phyloP scores from a whole-genome alignment of 345 rosid species.

The Gossypium ekmanianum region DNA sequence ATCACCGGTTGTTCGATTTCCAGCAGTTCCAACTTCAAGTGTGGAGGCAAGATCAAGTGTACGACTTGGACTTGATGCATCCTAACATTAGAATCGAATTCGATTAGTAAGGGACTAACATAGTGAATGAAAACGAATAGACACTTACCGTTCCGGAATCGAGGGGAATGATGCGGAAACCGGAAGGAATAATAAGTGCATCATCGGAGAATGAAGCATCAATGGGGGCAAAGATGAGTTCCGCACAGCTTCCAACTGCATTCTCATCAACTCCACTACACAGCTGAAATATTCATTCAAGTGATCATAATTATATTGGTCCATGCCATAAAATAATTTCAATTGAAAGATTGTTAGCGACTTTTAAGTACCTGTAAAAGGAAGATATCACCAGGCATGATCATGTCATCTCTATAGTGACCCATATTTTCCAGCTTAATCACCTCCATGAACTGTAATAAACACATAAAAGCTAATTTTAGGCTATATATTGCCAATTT shows the following conservation, averaged over 20 bases:
- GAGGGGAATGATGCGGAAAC: conserved; percentile 92
- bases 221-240: conserved; percentile 90
- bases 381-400: conserved; percentile 88
- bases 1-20: conserved; percentile 58
- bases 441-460: conserved; percentile 79
- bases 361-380: conserved; percentile 69
- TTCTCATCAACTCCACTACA: conserved; percentile 95
- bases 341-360: neutral
- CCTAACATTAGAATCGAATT: conserved; percentile 38
- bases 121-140: neutral
- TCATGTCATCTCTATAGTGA: conserved; percentile 80
- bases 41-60: conserved; percentile 95
- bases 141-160: conserved; percentile 64
- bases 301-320: neutral
- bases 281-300: conserved; percentile 42
- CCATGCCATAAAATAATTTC: neutral
- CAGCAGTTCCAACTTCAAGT: conserved; percentile 64
- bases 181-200: conserved; percentile 92
- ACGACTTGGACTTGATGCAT: conserved; percentile 80
- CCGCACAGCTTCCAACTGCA: conserved; percentile 73
- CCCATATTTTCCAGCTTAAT: conserved; percentile 81
- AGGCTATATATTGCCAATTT: neutral
- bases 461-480: neutral
- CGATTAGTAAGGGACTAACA: neutral
- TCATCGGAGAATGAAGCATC: conserved; percentile 96